Conservation (phyloP, 768 basidiomycete genomes). For the Mycena vitilis region DNA sequence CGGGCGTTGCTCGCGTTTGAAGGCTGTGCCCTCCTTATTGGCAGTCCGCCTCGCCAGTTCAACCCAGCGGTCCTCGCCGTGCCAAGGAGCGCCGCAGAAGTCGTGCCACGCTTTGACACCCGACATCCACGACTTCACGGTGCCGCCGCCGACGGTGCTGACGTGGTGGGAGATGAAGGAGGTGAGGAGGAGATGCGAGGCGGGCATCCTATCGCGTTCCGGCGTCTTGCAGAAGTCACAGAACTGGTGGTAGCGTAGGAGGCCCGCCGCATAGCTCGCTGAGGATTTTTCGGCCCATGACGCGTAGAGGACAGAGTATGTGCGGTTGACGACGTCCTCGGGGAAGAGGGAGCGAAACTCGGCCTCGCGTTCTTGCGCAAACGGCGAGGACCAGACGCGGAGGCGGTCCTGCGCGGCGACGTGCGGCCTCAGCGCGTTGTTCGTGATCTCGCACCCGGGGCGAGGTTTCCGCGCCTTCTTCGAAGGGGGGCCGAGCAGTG, state of each 20-base stretch:
- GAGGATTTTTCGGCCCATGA: too few relatives aligned
- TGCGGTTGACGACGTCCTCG: conserved; percentile 18
- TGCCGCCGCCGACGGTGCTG: conserved; percentile 31
- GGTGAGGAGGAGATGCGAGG: conserved; percentile 42
- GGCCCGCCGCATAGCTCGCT: background rate
- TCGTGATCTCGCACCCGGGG: background rate
- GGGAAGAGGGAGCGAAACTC: conserved; percentile 18
- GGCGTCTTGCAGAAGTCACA: conserved; percentile 46
- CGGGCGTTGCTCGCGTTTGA: conserved; percentile 1
- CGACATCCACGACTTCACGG: conserved; percentile 47
- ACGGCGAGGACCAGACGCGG: too few relatives aligned
- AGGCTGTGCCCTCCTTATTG: background rate
- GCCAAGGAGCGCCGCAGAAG: conserved; percentile 48
- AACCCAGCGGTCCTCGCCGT: conserved; percentile 42
- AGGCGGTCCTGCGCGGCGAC: conserved; percentile 34
- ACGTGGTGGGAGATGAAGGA: conserved; percentile 41
- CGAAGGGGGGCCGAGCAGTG: too few relatives aligned
- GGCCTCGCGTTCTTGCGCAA: too few relatives aligned
- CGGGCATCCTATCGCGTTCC: conserved; percentile 47
- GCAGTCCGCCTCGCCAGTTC: conserved; percentile 17
- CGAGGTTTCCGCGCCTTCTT: background rate
- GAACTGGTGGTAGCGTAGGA: conserved; percentile 50
- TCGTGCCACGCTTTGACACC: conserved; percentile 53
- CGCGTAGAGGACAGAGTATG: background rate
- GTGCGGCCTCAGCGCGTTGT: conserved; percentile 30